Conservation (phyloP, 805 yeast genomes). For the Starmerella etchellsii region DNA sequence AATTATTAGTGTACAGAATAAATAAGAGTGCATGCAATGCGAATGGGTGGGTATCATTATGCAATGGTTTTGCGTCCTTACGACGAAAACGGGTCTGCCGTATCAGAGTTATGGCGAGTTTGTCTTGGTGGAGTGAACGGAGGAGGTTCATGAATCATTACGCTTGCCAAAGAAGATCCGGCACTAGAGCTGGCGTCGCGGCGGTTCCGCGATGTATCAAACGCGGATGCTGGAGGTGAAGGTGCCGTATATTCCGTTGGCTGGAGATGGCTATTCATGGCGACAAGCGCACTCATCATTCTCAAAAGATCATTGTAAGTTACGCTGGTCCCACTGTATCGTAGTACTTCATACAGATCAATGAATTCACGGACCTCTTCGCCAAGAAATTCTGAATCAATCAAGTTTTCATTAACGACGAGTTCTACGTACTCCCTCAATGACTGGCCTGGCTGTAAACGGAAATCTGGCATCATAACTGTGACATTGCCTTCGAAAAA, state of each 20-base stretch:
- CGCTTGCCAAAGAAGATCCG: background rate
- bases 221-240: too few species aligned
- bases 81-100: too few species aligned
- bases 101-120: too few species aligned
- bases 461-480: constrained; percentile 24
- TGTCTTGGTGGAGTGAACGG: too few species aligned
- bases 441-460: constrained; percentile 35
- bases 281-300: constrained; percentile 36
- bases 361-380: constrained; percentile 29
- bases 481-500: constrained; percentile 20
- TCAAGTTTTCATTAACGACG: constrained; percentile 23
- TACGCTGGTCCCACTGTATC: constrained; percentile 54
- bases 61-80: too few species aligned
- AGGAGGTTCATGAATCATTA: background rate
- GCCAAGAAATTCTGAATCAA: constrained; percentile 15
- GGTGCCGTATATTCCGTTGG: background rate
- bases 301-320: constrained; percentile 45
- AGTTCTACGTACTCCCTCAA: constrained; percentile 42
- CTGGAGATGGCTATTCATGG: constrained; percentile 12
- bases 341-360: constrained; percentile 48
- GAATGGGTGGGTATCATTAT: too few species aligned
- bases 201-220: too few species aligned
- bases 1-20: too few species aligned
- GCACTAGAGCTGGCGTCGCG: background rate
- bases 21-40: too few species aligned